Conservation (phyloP, 2,329 filamentous ascomycete genomes). For the Proliferodiscus dingleyae region DNA sequence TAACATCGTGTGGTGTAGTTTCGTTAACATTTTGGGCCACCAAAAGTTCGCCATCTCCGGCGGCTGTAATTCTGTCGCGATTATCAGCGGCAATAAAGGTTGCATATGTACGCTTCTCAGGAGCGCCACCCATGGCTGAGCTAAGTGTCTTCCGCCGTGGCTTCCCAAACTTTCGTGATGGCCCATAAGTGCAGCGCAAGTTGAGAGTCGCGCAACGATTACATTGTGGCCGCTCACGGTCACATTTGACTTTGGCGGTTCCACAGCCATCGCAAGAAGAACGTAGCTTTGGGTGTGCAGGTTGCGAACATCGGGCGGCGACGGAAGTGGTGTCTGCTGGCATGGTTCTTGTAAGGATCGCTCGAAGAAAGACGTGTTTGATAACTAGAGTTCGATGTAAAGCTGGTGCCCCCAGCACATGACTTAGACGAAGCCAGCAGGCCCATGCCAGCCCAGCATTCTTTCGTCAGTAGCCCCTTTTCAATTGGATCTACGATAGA, state of each 20-base stretch:
- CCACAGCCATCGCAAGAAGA: conserved; percentile 30
- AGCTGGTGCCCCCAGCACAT: no score
- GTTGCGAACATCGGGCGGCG: no score
- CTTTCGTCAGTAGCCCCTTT: no score
- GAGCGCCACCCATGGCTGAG: not conserved
- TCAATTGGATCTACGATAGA: no score
- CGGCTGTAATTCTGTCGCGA: conserved; percentile 6
- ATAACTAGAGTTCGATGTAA: no score
- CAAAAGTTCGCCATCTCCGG: not conserved
- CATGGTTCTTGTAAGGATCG: no score
- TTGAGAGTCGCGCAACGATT: conserved; percentile 24
- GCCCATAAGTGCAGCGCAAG: conserved; percentile 24
- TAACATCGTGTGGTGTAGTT: conserved; percentile 3
- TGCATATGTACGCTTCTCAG: conserved; percentile 1
- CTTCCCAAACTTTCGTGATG: conserved; percentile 24
- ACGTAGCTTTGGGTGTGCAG: conserved; percentile 23
- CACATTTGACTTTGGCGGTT: conserved; percentile 30
- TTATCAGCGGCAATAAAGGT: conserved; percentile 1
- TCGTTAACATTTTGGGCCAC: conserved; percentile 6
- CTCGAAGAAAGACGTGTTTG: no score
- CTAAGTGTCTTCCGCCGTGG: conserved; percentile 19
- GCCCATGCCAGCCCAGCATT: no score
- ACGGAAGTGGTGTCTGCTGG: no score
- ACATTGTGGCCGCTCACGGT: conserved; percentile 27
- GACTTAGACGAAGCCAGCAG: no score